phyloP scores from a whole-genome alignment of 345 rosid genomes.

The Dimocarpus longan region DNA sequence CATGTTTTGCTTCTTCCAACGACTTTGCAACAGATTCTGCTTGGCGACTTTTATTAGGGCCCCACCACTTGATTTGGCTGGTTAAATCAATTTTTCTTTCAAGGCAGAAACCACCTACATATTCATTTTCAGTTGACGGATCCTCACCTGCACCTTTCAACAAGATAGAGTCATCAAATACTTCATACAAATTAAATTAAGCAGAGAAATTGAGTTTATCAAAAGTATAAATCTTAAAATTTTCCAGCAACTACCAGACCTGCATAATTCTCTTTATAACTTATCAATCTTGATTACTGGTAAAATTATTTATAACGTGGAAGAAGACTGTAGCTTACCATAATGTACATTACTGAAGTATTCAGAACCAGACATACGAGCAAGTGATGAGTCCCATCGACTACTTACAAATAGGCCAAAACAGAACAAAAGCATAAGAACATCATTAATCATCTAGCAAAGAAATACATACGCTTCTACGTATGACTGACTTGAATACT shows the following conservation, averaged over 20 bases:
- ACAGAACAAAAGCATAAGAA: slow-evolving; percentile 15
- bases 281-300: slow-evolving; percentile 1
- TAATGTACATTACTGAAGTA: slow-evolving; percentile 68
- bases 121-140: slow-evolving; percentile 70
- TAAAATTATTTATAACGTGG: slow-evolving; percentile 16
- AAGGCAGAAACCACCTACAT: slow-evolving; percentile 65
- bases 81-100: slow-evolving; percentile 92
- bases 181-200: neutral
- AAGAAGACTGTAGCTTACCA: slow-evolving; percentile 44
- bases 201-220: neutral
- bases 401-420: slow-evolving; percentile 38
- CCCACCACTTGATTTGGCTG: slow-evolving; percentile 93
- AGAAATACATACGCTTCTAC: neutral
- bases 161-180: slow-evolving; percentile 21
- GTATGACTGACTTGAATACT: neutral
- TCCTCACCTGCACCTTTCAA: slow-evolving; percentile 68
- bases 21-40: slow-evolving; percentile 63
- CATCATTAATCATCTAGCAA: slow-evolving; percentile 13
- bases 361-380: slow-evolving; percentile 82
- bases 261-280: slow-evolving; percentile 15
- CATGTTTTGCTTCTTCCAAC: slow-evolving; percentile 61
- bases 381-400: slow-evolving; percentile 82
- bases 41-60: slow-evolving; percentile 68
- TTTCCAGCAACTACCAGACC: neutral
- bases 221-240: neutral